Percentiles rank a stretch among this genome's conserved stretches.
These are phyloP conservation scores for Aristolochia contorta DNA, from an alignment of 164 flowering plant genomes.

Conservation along the genomic window DNA sequence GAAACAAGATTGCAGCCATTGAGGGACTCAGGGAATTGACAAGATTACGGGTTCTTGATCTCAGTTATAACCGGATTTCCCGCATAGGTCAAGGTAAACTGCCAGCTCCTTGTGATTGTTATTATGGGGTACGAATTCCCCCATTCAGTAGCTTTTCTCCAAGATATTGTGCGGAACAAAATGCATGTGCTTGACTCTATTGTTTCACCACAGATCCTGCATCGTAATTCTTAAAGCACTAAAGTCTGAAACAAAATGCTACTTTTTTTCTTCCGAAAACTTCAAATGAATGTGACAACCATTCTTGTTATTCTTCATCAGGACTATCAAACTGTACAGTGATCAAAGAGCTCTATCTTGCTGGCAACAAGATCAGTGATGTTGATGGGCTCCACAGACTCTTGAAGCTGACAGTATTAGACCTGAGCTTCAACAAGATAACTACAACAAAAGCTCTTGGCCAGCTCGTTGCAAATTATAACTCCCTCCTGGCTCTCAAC, in stretches of 20 bases:
- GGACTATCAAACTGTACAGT: slow-evolving; percentile 71
- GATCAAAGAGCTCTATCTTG: slow-evolving; percentile 80
- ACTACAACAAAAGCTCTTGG: slow-evolving; percentile 77
- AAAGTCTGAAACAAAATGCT: too few relatives aligned
- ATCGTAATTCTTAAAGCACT: too few relatives aligned
- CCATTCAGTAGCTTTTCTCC: background rate
- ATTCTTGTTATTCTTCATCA: slow-evolving; percentile 8
- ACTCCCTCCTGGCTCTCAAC: slow-evolving; percentile 66
- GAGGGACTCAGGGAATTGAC: slow-evolving; percentile 89
- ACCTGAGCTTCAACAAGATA: slow-evolving; percentile 92
- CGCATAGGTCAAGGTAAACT: slow-evolving; percentile 77
- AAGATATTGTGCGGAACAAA: too few relatives aligned
- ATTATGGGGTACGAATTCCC: background rate
- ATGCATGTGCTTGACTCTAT: too few relatives aligned
- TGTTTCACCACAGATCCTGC: too few relatives aligned
- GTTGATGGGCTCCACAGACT: slow-evolving; percentile 90
- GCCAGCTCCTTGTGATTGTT: background rate
- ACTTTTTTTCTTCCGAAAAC: too few relatives aligned
- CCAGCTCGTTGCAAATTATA: slow-evolving; percentile 83
- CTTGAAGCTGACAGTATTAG: slow-evolving; percentile 68
- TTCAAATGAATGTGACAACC: background rate
- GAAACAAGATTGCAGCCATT: slow-evolving; percentile 71
- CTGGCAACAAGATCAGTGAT: slow-evolving; percentile 91
- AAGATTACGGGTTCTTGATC: slow-evolving; percentile 66
- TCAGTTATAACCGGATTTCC: slow-evolving; percentile 80